Base-by-base conservation (phyloP, 2,329 filamentous ascomycete species). In the Byssochlamys sp. region DNA sequence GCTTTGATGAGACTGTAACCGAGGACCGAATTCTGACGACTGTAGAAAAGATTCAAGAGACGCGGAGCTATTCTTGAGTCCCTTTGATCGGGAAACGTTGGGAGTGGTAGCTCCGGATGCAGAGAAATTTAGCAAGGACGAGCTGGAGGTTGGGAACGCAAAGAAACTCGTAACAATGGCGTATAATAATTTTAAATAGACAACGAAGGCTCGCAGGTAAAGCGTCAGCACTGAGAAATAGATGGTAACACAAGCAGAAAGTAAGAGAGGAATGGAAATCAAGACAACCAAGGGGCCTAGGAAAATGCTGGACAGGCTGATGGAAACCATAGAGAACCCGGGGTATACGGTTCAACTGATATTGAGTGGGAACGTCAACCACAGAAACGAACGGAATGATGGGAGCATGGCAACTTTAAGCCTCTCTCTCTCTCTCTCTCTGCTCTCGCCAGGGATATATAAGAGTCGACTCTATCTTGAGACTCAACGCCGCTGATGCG, bases 191-290 rank as follows among this genome's bases (percentile, higher is more conserved):
- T 88, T 84, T 59, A 86, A 71, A 66, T 87, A 88, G 57, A 87
- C 80, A 55, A 86, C 67, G 52, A 81, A 73, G 26, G 85, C 80
- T 26, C 85, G 80, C 60, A 86, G 72, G 65, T 83, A 78, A 53
- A 89, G 79, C 35, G 86, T 76, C 39, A 80, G 76, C 61, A 86
- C 81, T 45, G 86, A 84, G 53, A 87, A 63, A 3, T 78, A 79
- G 56, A 85, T 84, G 31, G 86, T 88, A 61, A 87, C 72, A 61
- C 79, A 80, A 55, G 86, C 86, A 56, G 84, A 80, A 54, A 87
- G 67, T 63, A 83, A 78, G 55, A 88, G 77, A 7, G 86, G 85
- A 11, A 87, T 72, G 25, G 84, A 84, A 65, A 86, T 76, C 61
- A 86, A 61, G 65, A 83, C 78, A 62, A 88, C 75, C 65, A 86